Evolutionary conservation across 2,329 filamentous ascomycete genomes (phyloP).

Genomic region (Aspergillus brunneoviolaceus): DNA sequence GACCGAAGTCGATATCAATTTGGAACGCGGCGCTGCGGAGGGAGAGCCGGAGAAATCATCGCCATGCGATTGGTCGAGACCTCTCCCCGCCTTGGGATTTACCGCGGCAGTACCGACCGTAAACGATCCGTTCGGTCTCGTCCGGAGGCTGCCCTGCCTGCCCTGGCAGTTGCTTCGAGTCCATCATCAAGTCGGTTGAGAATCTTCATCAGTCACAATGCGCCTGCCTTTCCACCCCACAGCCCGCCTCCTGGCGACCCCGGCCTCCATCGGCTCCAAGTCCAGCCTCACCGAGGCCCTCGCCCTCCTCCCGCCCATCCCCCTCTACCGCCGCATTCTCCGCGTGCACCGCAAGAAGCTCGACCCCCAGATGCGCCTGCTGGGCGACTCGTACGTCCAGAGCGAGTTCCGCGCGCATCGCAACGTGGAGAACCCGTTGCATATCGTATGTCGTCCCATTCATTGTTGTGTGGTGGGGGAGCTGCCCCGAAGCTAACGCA

Average conservation of each 20-base stretch:
- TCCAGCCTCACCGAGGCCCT: constrained; percentile 49
- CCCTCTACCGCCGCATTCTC: constrained; percentile 82
- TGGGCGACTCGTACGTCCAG: constrained; percentile 93
- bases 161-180: too few relatives aligned
- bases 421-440: constrained; percentile 82
- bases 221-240: constrained; percentile 26
- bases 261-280: constrained; percentile 41
- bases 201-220: constrained; percentile 30
- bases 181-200: too few relatives aligned
- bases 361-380: constrained; percentile 68
- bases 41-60: too few relatives aligned
- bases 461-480: too few relatives aligned
- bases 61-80: not conserved
- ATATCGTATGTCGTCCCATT: constrained; percentile 64
- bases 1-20: too few relatives aligned
- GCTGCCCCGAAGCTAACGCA: constrained; percentile 1
- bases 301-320: constrained; percentile 81
- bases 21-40: too few relatives aligned
- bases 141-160: too few relatives aligned
- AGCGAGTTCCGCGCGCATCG: constrained; percentile 84
- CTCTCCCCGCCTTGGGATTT: constrained; percentile 9
- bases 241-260: constrained; percentile 37
- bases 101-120: not conserved
- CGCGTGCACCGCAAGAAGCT: constrained; percentile 81
- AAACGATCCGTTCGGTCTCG: not conserved